These are phyloP conservation scores for Talaromyces sp. DNA, from an alignment of 2,329 filamentous ascomycete species.

Conservation along the genomic window DNA sequence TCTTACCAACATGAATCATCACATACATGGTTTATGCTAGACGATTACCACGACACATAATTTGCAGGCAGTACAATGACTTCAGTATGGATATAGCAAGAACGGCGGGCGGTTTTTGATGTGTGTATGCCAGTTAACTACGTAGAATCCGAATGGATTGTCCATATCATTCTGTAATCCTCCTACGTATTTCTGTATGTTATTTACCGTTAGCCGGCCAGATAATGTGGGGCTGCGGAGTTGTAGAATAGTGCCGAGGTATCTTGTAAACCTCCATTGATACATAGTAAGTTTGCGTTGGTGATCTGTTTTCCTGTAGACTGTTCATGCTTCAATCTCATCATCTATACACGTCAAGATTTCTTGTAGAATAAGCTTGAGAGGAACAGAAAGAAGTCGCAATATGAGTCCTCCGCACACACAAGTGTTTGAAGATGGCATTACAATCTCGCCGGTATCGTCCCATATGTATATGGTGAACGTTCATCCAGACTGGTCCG, in stretches of 20 bases:
- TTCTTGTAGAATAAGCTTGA: neutral
- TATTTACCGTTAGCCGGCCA: neutral
- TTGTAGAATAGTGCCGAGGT: neutral
- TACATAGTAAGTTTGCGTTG: neutral
- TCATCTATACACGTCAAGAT: neutral
- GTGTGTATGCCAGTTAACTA: neutral
- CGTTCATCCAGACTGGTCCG: constrained; percentile 60
- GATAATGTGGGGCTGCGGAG: neutral
- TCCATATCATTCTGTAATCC: neutral
- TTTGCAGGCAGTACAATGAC: constrained; percentile 1
- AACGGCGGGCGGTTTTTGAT: neutral
- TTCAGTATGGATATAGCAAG: neutral
- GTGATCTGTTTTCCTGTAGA: neutral
- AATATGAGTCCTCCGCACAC: constrained; percentile 23
- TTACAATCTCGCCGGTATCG: constrained; percentile 34
- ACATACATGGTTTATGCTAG: constrained; percentile 7
- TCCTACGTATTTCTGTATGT: neutral
- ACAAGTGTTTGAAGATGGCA: constrained; percentile 36
- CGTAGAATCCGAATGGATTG: neutral
- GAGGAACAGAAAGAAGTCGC: neutral
- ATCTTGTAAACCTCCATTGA: neutral
- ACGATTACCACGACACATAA: constrained; percentile 12
- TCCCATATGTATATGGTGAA: constrained; percentile 57
- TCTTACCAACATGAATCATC: constrained; percentile 4
- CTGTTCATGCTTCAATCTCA: neutral